Evolutionary conservation across 2,329 filamentous ascomycete genomes (phyloP).

Genomic region (Arthrobotrys sphaeroides): DNA sequence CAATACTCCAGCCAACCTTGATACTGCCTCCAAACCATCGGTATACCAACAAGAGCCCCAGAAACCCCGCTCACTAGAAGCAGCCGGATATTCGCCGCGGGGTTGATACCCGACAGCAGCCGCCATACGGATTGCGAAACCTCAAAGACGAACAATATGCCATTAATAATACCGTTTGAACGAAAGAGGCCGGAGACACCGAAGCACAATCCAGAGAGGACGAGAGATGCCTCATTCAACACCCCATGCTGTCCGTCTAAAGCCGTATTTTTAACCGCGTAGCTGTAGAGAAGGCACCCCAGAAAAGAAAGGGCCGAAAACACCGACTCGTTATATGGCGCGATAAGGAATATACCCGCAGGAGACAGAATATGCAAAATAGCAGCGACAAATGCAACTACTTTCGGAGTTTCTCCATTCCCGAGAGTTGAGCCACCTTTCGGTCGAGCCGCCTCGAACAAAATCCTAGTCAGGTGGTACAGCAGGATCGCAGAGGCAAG

Average conservation of each 20-base stretch:
- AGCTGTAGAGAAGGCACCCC: constrained; percentile 76
- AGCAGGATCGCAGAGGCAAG: constrained; percentile 77
- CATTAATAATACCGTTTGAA: constrained; percentile 86
- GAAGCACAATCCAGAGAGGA: constrained; percentile 75
- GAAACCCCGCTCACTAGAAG: constrained; percentile 71
- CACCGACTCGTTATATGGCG: constrained; percentile 82
- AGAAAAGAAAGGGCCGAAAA: constrained; percentile 81
- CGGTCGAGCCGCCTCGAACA: constrained; percentile 63
- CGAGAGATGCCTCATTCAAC: constrained; percentile 64
- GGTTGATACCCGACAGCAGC: constrained; percentile 52
- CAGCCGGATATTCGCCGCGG: constrained; percentile 64
- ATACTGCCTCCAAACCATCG: constrained; percentile 61
- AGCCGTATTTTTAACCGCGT: constrained; percentile 60
- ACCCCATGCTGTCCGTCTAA: constrained; percentile 55
- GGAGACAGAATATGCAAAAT: constrained; percentile 84
- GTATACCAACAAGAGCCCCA: constrained; percentile 73
- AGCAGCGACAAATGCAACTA: constrained; percentile 74
- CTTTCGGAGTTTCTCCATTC: constrained; percentile 56
- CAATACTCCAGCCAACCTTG: constrained; percentile 47
- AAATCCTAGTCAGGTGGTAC: constrained; percentile 70
- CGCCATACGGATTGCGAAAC: constrained; percentile 58
- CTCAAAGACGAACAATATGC: constrained; percentile 76
- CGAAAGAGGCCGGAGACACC: constrained; percentile 77
- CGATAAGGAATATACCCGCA: constrained; percentile 86
- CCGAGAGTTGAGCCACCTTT: constrained; percentile 2